These are phyloP conservation scores for Candida qinlingensis DNA, from an alignment of 805 yeast species.

Conservation along the genomic window DNA sequence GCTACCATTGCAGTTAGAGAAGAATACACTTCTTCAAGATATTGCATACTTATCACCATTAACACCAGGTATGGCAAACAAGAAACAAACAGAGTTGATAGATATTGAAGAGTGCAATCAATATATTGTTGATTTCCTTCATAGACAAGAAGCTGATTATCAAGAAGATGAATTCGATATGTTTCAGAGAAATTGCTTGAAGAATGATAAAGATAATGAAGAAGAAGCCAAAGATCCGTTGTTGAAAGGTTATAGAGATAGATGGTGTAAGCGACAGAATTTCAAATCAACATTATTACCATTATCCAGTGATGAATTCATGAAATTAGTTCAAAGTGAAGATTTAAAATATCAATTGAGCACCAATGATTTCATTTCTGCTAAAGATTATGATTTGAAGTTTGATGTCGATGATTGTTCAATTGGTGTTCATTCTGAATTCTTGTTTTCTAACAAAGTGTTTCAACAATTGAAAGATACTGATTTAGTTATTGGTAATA, in stretches of 20 bases:
- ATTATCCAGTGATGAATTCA: slow-evolving; percentile 1
- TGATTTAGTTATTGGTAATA: slow-evolving; percentile 13
- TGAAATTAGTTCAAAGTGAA: neutral
- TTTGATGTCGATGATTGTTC: slow-evolving; percentile 26
- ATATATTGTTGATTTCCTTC: slow-evolving; percentile 13
- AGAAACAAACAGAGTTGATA: slow-evolving; percentile 19
- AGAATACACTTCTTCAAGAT: slow-evolving; percentile 45
- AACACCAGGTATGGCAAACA: slow-evolving; percentile 6
- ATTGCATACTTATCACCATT: slow-evolving; percentile 49
- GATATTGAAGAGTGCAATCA: slow-evolving; percentile 5
- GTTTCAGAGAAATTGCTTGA: slow-evolving; percentile 9
- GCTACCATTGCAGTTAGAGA: slow-evolving; percentile 49
- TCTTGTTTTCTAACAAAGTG: slow-evolving; percentile 25
- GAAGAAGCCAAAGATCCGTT: slow-evolving; percentile 14
- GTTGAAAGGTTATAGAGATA: slow-evolving; percentile 6
- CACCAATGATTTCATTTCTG: slow-evolving; percentile 10
- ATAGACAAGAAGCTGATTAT: slow-evolving; percentile 12
- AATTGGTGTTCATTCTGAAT: slow-evolving; percentile 33
- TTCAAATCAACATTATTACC: slow-evolving; percentile 14
- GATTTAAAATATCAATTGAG: slow-evolving; percentile 8
- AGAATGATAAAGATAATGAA: slow-evolving; percentile 6
- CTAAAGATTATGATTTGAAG: slow-evolving; percentile 32
- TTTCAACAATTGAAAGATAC: neutral
- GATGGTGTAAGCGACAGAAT: slow-evolving; percentile 22
- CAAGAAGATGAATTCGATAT: slow-evolving; percentile 12